Evolutionary conservation across 768 basidiomycete genomes (phyloP), one percentile per base, ranked within the genome.

Genomic region (Rubroboletus satanas): DNA sequence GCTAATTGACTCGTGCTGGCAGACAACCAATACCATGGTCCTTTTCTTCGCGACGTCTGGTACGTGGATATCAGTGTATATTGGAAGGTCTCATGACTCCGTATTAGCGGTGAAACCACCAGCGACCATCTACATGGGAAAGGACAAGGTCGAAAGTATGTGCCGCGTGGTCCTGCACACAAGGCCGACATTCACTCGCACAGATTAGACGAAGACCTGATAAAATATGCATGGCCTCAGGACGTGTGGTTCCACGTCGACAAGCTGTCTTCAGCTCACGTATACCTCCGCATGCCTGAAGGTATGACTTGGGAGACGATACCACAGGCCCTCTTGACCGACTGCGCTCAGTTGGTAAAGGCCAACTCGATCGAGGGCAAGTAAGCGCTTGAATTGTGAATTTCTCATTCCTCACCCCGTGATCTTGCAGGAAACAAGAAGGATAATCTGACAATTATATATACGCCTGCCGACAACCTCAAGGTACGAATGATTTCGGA

Each of bases 191-290:
- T 45, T 70, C 54, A 72, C 55, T 33, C 60, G 52, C 47, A 49
- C 54, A 63, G 59, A 56, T 56, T 69, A 98, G 96, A 99, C 74
- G 96, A 98, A 70, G 94, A 97, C 46, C 74, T 98, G 47, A 93
- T 98, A 64, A 90, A 84, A 72, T 97, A 93, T 64, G 94, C 89
- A 7, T 88, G 87, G 87, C 87, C 89, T 8, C 83, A 88, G 70
- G 90, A 93, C 57, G 74, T 92, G 50, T 92, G 90, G 92, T 97
- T 98, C 61, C 97, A 98, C 71, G 97, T 99, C 57, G 97, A 98
- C 77, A 96, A 95, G 70, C 83, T 98, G 29, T 96, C 93, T 0
- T 97, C 94, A 4, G 94, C 95, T 1, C 93, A 98, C 70, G 95
- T 98, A 38, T 98, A 98, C 69, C 76, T 98, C n/a, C 87, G 95